A percentile compares a stretch with the other conserved stretches of the same genome.
Evolutionary conservation across 805 yeast species (phyloP).

Genomic region (Zygosaccharomyces siamensis): DNA sequence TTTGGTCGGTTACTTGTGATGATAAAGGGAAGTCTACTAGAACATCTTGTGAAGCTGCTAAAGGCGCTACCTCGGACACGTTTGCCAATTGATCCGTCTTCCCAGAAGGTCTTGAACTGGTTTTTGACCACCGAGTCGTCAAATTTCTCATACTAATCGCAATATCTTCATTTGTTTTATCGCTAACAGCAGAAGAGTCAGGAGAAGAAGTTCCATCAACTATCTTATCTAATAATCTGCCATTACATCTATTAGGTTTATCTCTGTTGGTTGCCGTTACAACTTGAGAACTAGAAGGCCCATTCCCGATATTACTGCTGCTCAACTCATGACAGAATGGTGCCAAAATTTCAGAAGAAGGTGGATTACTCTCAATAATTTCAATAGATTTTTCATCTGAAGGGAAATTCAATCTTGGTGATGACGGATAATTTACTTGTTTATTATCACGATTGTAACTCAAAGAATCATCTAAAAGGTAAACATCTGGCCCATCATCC

Average conservation of each 20-base stretch:
- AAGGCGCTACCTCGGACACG: background rate
- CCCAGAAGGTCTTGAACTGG: background rate
- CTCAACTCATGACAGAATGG: slow-evolving; percentile 24
- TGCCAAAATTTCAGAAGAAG: slow-evolving; percentile 22
- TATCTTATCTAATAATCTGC: slow-evolving; percentile 17
- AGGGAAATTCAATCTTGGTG: slow-evolving; percentile 8
- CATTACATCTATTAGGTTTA: background rate
- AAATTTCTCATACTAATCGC: slow-evolving; percentile 3
- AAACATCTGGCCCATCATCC: slow-evolving; percentile 5
- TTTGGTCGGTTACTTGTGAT: slow-evolving; percentile 9
- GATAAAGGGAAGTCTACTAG: slow-evolving; percentile 15
- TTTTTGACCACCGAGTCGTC: slow-evolving; percentile 7
- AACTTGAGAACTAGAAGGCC: background rate
- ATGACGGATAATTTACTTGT: slow-evolving; percentile 15
- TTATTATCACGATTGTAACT: background rate
- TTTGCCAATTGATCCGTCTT: background rate
- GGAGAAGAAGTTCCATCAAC: slow-evolving; percentile 15
- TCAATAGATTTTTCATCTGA: background rate
- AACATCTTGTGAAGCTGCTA: slow-evolving; percentile 8
- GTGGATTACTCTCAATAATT: slow-evolving; percentile 1
- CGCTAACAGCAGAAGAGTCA: background rate
- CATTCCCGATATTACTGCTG: slow-evolving; percentile 5
- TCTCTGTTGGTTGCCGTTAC: background rate
- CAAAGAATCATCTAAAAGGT: slow-evolving; percentile 3
- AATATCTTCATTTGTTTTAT: background rate